These are phyloP conservation scores for Penicillium pulvis DNA, from an alignment of 495 filamentous ascomycete species.

Conservation along the genomic window DNA sequence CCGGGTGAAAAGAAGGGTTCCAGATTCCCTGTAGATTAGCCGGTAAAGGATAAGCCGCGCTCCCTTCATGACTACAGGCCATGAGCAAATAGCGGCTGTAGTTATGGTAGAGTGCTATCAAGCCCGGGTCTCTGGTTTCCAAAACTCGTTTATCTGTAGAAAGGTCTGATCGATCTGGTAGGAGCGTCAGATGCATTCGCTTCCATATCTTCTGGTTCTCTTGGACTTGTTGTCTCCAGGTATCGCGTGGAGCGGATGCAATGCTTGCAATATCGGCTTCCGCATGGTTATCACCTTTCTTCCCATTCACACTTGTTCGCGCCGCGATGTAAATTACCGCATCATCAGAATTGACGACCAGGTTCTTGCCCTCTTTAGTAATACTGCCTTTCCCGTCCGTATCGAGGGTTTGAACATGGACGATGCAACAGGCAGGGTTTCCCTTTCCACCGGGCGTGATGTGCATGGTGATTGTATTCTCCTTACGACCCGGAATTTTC, in stretches of 20 bases:
- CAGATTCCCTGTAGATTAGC: conserved; percentile 61
- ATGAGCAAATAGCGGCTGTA: conserved; percentile 52
- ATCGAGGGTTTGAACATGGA: conserved; percentile 18
- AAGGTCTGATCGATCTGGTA: conserved; percentile 20
- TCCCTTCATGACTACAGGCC: conserved; percentile 42
- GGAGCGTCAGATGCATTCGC: conserved; percentile 35
- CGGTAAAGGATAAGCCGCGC: conserved; percentile 40
- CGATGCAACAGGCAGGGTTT: conserved; percentile 37
- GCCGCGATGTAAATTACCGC: conserved; percentile 41
- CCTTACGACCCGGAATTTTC: background rate
- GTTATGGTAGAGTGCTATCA: conserved; percentile 49
- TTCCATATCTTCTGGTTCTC: conserved; percentile 39
- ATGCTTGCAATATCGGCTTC: background rate
- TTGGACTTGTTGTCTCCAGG: conserved; percentile 30
- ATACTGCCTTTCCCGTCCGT: conserved; percentile 28
- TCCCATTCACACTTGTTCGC: conserved; percentile 19
- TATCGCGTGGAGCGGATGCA: conserved; percentile 12
- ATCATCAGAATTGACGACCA: conserved; percentile 31
- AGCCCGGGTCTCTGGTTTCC: conserved; percentile 32
- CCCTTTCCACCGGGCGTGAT: conserved; percentile 39
- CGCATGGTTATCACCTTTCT: background rate
- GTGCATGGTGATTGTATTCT: conserved; percentile 38
- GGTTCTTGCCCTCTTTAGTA: conserved; percentile 33
- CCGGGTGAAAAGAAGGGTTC: conserved; percentile 51
- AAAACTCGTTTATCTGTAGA: conserved; percentile 35